These are phyloP conservation scores for Torulaspora globosa DNA, from an alignment of 1,139 yeast genomes.

Conservation along the genomic window DNA sequence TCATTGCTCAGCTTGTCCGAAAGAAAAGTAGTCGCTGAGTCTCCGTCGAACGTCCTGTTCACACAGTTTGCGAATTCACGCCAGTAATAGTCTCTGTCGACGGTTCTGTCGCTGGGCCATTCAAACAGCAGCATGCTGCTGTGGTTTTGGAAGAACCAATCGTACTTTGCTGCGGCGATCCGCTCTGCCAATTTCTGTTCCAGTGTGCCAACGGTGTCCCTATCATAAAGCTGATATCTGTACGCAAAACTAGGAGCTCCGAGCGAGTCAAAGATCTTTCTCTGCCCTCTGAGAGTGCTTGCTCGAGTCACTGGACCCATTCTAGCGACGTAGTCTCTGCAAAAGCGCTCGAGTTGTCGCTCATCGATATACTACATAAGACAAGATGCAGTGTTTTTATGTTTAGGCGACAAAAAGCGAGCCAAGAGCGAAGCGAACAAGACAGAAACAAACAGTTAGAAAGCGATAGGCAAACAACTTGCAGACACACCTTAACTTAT, in stretches of 20 bases:
- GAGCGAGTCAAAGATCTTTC: neutral
- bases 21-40: constrained; percentile 6
- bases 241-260: constrained; percentile 4
- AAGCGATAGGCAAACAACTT: neutral
- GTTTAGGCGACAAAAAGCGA: neutral
- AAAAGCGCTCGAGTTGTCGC: no score
- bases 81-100: constrained; percentile 13
- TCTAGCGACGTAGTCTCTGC: no score
- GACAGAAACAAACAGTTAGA: neutral
- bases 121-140: constrained; percentile 16
- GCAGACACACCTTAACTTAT: neutral
- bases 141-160: constrained; percentile 8
- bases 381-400: neutral
- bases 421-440: neutral
- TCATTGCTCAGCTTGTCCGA: constrained; percentile 9
- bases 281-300: neutral
- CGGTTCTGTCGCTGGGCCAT: constrained; percentile 6
- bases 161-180: constrained; percentile 8
- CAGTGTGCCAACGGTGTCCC: neutral
- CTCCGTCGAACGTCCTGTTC: neutral
- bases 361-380: no score
- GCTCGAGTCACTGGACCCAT: neutral
- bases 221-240: neutral
- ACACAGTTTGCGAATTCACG: constrained; percentile 6
- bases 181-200: constrained; percentile 1